Base-by-base conservation (phyloP, 2,329 filamentous ascomycete genomes). In the Teratosphaeria epicoccoides region DNA sequence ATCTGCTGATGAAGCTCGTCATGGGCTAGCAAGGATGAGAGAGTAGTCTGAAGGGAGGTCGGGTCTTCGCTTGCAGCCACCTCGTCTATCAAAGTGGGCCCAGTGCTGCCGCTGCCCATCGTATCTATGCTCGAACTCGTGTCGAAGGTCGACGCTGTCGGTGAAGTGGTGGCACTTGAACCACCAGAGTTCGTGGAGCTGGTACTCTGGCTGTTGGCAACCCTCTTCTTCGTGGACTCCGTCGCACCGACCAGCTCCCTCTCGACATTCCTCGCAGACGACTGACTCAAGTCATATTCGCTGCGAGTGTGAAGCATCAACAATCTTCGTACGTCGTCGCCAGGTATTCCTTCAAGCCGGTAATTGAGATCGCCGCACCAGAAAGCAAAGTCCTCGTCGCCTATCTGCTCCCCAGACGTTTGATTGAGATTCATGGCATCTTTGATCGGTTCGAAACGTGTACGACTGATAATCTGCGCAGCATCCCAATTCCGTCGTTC, bases 291-390 rank as follows among this genome's bases (percentile, higher is more conserved):
- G 60, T 82, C 83, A 66, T 90, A 89, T 69, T 90, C 84, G 53
- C 88, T 88, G 28, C 78, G 77, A 0, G 87, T 85, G 67, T 96
- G 91, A 4, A 96, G 76, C 63, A 84, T 86, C 33, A 98, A 75
- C 6, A 97, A 73, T 46, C 86, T 81, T 26, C 91, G 80, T 46
- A 98, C 93, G 66, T 98, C 93, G 33, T 93, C 86, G 0, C 89
- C 90, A 0, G 91, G 87, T 47, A 97, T 79, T 44, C 85, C 87
- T 48, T 94, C 88, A 0, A 98, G 76, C 26, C 93, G 82, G 65
- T 96, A 98, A 66, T 98, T 98, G 43, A 98, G 76, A 67, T 98
- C 93, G 6, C 93, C 93, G 63, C 95, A 87, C 88, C 91, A 97
- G 63, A 98, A 96, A 0, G 84, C 82, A 70, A 96, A 89, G 64